Conservation (phyloP, 176 grass and related monocot species). For the Rhynchospora pubera region DNA sequence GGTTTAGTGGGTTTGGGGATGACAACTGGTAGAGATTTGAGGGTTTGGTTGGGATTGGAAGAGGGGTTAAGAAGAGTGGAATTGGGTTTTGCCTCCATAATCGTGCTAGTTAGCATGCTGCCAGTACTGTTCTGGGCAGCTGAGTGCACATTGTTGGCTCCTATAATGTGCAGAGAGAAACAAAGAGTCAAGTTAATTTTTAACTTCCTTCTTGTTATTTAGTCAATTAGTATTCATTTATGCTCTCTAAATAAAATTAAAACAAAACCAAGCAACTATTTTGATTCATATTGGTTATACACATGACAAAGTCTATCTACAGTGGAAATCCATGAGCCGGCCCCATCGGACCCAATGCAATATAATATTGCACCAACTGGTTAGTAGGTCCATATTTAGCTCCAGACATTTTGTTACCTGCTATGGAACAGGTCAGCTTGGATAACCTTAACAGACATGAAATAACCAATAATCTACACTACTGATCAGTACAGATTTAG, state of each 20-base stretch:
- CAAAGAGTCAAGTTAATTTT: not conserved
- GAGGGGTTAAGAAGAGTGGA: not conserved
- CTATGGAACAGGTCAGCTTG: not conserved
- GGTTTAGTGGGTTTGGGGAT: not conserved
- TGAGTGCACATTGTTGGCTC: constrained; percentile 9
- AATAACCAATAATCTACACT: no score
- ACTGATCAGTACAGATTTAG: not conserved
- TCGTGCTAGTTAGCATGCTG: not conserved
- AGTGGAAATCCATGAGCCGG: not conserved
- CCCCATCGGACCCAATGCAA: not conserved
- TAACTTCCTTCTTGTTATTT: not conserved
- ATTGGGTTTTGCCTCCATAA: not conserved
- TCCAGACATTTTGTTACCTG: not conserved
- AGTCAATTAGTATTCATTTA: not conserved
- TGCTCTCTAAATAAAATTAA: not conserved
- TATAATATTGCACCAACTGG: no score
- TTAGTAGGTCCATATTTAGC: not conserved
- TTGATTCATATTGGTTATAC: not conserved
- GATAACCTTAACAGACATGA: not conserved
- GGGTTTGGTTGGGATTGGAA: constrained; percentile 7
- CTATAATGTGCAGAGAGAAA: not conserved
- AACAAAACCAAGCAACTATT: not conserved
- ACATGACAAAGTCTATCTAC: not conserved
- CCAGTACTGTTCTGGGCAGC: not conserved
- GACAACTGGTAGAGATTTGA: constrained; percentile 13